Percentiles rank a stretch among this genome's conserved stretches.
These are phyloP conservation scores for Blastomyces silverae DNA, from an alignment of 2,329 filamentous ascomycete genomes.

Conservation along the genomic window DNA sequence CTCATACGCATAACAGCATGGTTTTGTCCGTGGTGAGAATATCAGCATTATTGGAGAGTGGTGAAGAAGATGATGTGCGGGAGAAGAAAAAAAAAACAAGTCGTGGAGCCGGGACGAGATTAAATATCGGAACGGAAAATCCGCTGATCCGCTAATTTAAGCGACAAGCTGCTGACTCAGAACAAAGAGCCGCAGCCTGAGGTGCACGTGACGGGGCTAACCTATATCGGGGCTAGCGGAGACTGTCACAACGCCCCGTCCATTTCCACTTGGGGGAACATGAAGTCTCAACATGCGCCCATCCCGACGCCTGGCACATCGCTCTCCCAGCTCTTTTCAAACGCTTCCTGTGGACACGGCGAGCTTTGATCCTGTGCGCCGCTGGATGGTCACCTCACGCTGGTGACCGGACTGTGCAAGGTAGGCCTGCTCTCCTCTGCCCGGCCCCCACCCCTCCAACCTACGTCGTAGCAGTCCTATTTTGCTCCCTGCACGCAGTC, in stretches of 20 bases:
- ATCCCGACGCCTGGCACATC: constrained; percentile 13
- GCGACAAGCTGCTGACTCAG: constrained; percentile 14
- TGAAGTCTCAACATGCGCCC: constrained; percentile 18
- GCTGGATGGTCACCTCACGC: constrained; percentile 14
- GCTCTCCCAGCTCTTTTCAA: not conserved
- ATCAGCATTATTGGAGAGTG: not conserved
- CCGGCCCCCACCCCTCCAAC: constrained; percentile 18
- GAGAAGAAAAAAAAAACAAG: constrained; percentile 21
- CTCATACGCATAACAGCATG: not conserved
- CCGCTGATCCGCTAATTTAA: constrained; percentile 16
- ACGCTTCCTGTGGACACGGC: constrained; percentile 2
- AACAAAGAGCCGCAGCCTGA: constrained; percentile 15
- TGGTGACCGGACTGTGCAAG: constrained; percentile 14
- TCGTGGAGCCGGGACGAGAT: not conserved
- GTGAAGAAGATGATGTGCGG: constrained; percentile 11
- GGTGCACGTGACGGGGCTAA: constrained; percentile 16
- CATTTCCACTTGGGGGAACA: constrained; percentile 16
- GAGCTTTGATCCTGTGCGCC: constrained; percentile 9
- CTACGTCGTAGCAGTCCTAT: constrained; percentile 1
- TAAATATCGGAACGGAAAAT: constrained; percentile 14
- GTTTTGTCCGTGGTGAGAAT: not conserved
- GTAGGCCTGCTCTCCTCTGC: constrained; percentile 11
- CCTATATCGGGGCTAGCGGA: constrained; percentile 15
- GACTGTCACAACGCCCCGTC: constrained; percentile 19
- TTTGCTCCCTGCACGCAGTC: constrained; percentile 7